Evolutionary conservation across 2,329 filamentous ascomycete genomes (phyloP).

Genomic region (Trichoderma gracile): DNA sequence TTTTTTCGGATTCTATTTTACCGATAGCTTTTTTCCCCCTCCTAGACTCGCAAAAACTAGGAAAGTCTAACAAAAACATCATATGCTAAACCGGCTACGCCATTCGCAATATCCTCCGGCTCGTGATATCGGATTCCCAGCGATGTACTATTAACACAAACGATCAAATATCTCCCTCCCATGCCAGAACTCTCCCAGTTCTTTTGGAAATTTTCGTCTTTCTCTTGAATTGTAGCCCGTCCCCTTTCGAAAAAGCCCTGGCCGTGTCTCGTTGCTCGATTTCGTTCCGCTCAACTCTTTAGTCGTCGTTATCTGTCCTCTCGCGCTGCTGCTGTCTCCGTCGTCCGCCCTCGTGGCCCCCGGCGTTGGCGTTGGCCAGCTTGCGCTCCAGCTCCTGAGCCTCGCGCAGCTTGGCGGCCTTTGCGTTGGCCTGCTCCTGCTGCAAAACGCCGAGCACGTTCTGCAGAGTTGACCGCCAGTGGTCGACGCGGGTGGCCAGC

Average conservation of each 20-base stretch:
- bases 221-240: neutral
- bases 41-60: constrained; percentile 16
- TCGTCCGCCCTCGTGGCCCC: constrained; percentile 37
- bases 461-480: constrained; percentile 82
- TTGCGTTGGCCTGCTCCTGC: constrained; percentile 77
- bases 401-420: constrained; percentile 76
- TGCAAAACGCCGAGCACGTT: constrained; percentile 77
- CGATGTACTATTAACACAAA: constrained; percentile 41
- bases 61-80: constrained; percentile 34
- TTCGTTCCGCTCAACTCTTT: constrained; percentile 32
- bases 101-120: constrained; percentile 39
- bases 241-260: neutral
- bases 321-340: constrained; percentile 42
- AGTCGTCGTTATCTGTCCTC: constrained; percentile 60
- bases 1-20: constrained; percentile 26
- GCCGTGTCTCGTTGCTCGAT: constrained; percentile 11
- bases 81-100: constrained; percentile 43
- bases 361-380: constrained; percentile 46
- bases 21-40: constrained; percentile 22
- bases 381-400: constrained; percentile 70
- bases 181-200: constrained; percentile 28
- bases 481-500: constrained; percentile 84
- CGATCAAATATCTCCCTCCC: constrained; percentile 27
- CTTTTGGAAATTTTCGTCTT: constrained; percentile 13
- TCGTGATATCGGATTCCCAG: constrained; percentile 33